Evolutionary conservation across 225 moss, liverwort and hornwort genomes (phyloP), one percentile per base, ranked within the genome.

Genomic region (Anthoceros angustus): DNA sequence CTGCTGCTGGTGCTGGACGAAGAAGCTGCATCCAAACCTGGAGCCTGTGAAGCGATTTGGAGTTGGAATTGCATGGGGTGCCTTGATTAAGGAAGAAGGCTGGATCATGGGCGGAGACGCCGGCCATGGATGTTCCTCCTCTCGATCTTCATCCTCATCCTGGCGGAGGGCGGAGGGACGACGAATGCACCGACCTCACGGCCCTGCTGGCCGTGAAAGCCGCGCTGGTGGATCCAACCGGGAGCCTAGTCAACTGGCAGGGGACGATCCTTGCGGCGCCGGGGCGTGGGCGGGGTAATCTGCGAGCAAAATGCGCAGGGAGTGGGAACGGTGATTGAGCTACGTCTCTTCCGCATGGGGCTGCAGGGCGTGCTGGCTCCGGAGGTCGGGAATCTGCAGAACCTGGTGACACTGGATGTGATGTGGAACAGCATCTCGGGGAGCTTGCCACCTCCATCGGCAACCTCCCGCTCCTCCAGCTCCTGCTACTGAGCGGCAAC

Each of bases 401-500:
- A 50, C 6, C 49, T 50, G 16, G 4, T 5, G 49, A 50, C 49
- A 20, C 49, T 50, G 16, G 20, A 50, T 20, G 5, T 50, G 8
- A 50, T 50, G 49, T 50, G 49, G 49, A 50, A 50, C 49, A 4
- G 9, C 16, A 5, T 50, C 8, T 14, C 16, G 49, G 49, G 49
- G 8, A 14, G 16, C 5, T 20, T 50, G 49, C 49, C 49, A 20
- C 6, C 16, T 7, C 6, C 6, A 7, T 50, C 5, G 49, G 49
- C 8, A 7, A 7, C 49, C 49, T 50, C 49, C 49, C 5, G 49
- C 6, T 7, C 6, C 49, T 50, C 16, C 16, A 7, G 14, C 6
- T 50, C 16, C 49, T 50, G 49, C 49, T 50, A 20, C 63, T 71
- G 64, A 71, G 70, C 70, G 38, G 26, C 25, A 71, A 71, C 70